Evolutionary conservation across 164 flowering plant species (phyloP).

Genomic region (Berberis thunbergii): DNA sequence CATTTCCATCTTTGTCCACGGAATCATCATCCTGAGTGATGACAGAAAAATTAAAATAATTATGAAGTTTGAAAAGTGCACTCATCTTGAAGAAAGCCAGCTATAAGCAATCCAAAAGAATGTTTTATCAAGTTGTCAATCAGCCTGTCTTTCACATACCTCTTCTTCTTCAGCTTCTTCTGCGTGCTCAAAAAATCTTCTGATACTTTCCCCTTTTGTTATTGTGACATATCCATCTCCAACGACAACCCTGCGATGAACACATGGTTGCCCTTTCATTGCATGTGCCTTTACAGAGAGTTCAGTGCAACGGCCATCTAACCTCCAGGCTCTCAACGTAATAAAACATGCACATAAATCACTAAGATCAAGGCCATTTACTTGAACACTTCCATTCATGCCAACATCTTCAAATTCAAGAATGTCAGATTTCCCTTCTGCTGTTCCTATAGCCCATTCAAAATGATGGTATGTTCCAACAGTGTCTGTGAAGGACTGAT

Average conservation of each 20-base stretch:
- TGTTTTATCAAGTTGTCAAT: background rate
- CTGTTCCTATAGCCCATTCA: constrained; percentile 97
- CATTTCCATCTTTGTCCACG: constrained; percentile 94
- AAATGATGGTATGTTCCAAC: constrained; percentile 79
- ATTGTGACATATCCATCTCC: constrained; percentile 93
- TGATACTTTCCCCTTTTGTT: constrained; percentile 75
- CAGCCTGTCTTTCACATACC: constrained; percentile 30
- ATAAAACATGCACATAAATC: constrained; percentile 76
- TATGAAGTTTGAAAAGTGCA: background rate
- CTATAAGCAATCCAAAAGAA: background rate
- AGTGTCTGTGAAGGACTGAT: constrained; percentile 65
- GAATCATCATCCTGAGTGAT: constrained; percentile 80
- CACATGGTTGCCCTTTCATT: constrained; percentile 86
- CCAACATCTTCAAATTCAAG: constrained; percentile 93
- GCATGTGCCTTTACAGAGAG: constrained; percentile 95
- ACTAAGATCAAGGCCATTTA: constrained; percentile 69
- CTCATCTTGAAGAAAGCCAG: no score
- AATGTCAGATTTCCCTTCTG: constrained; percentile 91
- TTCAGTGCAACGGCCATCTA: constrained; percentile 86
- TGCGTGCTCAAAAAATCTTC: constrained; percentile 95
- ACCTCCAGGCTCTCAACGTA: constrained; percentile 83
- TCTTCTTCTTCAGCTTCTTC: constrained; percentile 99
- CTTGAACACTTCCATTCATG: constrained; percentile 62
- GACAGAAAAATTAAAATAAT: background rate
- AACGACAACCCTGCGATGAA: constrained; percentile 85